phyloP scores from a whole-genome alignment of 2,329 filamentous ascomycete genomes.

The Diaporthe destruens region DNA sequence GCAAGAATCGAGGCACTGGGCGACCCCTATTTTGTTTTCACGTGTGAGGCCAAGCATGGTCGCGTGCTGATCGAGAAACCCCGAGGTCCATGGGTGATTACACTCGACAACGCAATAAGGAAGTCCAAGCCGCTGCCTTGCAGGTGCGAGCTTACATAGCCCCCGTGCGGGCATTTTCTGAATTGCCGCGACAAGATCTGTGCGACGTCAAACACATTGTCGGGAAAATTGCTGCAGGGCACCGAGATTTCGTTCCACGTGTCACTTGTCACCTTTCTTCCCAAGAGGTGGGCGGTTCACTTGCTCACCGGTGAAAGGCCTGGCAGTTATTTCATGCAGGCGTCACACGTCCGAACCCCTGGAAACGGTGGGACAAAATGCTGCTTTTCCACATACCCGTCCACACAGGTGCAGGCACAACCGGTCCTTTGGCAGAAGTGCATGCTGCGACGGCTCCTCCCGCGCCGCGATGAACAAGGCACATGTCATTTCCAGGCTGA shows the following conservation, averaged over 20 bases:
- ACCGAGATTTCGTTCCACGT: conserved; percentile 26
- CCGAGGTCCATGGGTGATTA: neutral
- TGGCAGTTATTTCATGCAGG: conserved; percentile 38
- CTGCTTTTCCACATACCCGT: conserved; percentile 37
- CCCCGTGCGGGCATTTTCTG: conserved; percentile 31
- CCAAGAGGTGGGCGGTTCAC: conserved; percentile 31
- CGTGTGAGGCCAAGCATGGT: conserved; percentile 10
- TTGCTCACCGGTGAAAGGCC: conserved; percentile 40
- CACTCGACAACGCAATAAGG: neutral
- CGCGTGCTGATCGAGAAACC: conserved; percentile 4
- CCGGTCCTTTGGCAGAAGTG: conserved; percentile 15
- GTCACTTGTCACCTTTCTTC: conserved; percentile 38
- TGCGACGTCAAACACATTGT: conserved; percentile 23
- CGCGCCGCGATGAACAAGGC: conserved; percentile 34
- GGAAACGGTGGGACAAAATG: conserved; percentile 29
- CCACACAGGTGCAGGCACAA: conserved; percentile 28
- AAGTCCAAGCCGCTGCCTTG: conserved; percentile 1
- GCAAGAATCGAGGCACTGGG: conserved; percentile 12
- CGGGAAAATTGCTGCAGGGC: conserved; percentile 33
- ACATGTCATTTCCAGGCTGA: conserved; percentile 24
- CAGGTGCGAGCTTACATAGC: conserved; percentile 13
- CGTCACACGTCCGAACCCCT: conserved; percentile 34
- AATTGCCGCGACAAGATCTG: conserved; percentile 42
- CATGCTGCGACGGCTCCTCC: conserved; percentile 41
- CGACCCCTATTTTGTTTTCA: conserved; percentile 16